Evolutionary conservation across 192 early-diverging fungal species (phyloP).

Genomic region (Rhizophagus clarus): DNA sequence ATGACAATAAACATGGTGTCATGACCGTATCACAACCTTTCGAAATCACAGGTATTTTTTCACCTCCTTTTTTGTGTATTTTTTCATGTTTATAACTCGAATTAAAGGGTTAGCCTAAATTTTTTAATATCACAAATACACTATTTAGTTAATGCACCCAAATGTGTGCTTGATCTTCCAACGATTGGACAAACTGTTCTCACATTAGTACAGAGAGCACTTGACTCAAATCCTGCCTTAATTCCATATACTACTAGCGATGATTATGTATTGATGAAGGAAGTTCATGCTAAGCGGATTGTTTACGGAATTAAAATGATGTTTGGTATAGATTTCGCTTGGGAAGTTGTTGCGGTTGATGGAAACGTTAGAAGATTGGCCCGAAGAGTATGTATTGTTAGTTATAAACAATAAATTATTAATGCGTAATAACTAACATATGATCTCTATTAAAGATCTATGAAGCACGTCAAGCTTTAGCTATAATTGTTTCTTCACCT

Average conservation of each 20-base stretch:
- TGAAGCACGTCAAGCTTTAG: slow-evolving; percentile 58
- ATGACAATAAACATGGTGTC: slow-evolving; percentile 83
- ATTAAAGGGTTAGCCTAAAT: neutral
- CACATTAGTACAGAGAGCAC: slow-evolving; percentile 47
- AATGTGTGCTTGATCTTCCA: slow-evolving; percentile 35
- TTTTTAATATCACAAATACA: no score
- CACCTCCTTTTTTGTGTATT: neutral
- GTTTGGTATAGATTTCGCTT: slow-evolving; percentile 90
- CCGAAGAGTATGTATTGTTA: slow-evolving; percentile 44
- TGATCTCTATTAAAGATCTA: slow-evolving; percentile 50
- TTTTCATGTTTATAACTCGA: neutral
- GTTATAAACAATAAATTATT: neutral
- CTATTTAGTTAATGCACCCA: slow-evolving; percentile 32
- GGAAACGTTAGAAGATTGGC: slow-evolving; percentile 53
- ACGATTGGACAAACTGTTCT: slow-evolving; percentile 43
- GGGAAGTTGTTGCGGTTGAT: slow-evolving; percentile 64
- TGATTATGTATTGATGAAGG: slow-evolving; percentile 57
- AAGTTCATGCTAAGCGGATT: slow-evolving; percentile 67
- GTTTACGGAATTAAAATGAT: slow-evolving; percentile 81
- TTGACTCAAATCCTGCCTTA: slow-evolving; percentile 45
- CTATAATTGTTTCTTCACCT: slow-evolving; percentile 39
- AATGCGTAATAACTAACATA: slow-evolving; percentile 36
- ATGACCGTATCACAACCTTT: slow-evolving; percentile 77
- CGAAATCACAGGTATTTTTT: slow-evolving; percentile 64
- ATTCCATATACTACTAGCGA: slow-evolving; percentile 53